A percentile compares a stretch with the other conserved stretches of the same genome.
phyloP scores from a whole-genome alignment of 116 monocot species.

The Phalaenopsis hybrid region DNA sequence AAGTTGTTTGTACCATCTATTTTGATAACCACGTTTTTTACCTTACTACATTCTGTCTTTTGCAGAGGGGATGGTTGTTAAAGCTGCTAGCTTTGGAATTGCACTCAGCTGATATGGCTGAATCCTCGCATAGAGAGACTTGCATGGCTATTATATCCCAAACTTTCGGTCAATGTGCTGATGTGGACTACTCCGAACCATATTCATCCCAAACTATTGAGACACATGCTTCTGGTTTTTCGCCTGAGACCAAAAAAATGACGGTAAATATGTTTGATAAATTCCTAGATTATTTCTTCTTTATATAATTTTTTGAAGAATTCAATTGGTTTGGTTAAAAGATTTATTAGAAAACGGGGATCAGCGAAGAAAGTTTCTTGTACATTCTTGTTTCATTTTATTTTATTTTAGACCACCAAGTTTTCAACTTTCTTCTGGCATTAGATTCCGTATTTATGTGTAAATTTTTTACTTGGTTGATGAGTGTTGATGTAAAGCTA shows the following conservation, averaged over 20 bases:
- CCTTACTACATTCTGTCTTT: not conserved
- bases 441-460: not conserved
- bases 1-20: not conserved
- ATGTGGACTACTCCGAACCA: conserved; percentile 20
- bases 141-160: conserved; percentile 63
- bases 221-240: conserved; percentile 13
- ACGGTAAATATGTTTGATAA: conserved; percentile 36
- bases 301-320: not conserved
- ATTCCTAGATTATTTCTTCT: not conserved
- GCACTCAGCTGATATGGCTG: conserved; percentile 68
- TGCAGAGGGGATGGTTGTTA: conserved; percentile 89
- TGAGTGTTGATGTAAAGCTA: not conserved
- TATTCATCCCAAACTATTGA: conserved; percentile 13
- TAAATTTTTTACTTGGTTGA: not conserved
- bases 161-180: conserved; percentile 27
- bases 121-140: conserved; percentile 55
- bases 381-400: not conserved
- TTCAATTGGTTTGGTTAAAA: not conserved
- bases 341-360: too few species aligned
- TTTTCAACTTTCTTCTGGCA: not conserved
- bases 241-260: conserved; percentile 26
- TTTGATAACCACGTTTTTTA: not conserved
- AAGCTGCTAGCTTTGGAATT: conserved; percentile 80
- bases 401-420: not conserved
- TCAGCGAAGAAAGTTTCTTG: too few species aligned